Evolutionary conservation across 2,329 filamentous ascomycete species (phyloP).

Genomic region (Ilyonectria robusta): DNA sequence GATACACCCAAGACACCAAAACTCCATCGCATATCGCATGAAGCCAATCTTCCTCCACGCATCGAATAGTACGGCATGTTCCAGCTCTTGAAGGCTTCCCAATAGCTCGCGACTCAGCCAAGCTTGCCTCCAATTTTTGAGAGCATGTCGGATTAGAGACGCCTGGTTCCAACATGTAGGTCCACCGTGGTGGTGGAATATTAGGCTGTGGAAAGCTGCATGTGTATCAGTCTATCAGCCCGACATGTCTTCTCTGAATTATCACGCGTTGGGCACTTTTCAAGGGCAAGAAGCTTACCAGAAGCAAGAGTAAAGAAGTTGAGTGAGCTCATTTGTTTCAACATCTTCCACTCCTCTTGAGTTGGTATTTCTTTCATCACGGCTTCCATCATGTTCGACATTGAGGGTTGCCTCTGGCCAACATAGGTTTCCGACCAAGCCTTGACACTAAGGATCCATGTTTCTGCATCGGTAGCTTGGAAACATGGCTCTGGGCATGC

Average conservation of each 20-base stretch:
- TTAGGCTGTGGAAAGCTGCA: conserved; percentile 34
- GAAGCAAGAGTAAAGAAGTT: conserved; percentile 31
- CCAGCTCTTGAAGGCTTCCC: not conserved
- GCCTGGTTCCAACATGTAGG: not conserved
- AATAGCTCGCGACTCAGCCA: conserved; percentile 15
- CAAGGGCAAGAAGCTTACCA: conserved; percentile 8
- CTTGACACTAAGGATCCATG: not conserved
- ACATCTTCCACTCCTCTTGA: not conserved
- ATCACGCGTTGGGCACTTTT: too few relatives aligned
- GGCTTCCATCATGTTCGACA: conserved; percentile 6
- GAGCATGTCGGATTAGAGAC: not conserved
- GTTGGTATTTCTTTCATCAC: conserved; percentile 1
- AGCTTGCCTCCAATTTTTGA: conserved; percentile 26
- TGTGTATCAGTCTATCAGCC: not conserved
- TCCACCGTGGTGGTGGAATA: conserved; percentile 29
- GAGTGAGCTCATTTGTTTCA: conserved; percentile 24
- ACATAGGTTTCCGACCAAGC: not conserved
- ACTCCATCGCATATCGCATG: conserved; percentile 16
- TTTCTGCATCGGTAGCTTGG: conserved; percentile 11
- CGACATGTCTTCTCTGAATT: not conserved
- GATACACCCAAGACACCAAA: conserved; percentile 11
- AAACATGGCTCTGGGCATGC: conserved; percentile 20
- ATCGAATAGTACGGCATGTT: not conserved
- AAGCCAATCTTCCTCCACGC: conserved; percentile 7
- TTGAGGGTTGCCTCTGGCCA: not conserved